These are phyloP conservation scores for Epichloe baconii DNA, from an alignment of 2,329 filamentous ascomycete genomes.

Conservation along the genomic window DNA sequence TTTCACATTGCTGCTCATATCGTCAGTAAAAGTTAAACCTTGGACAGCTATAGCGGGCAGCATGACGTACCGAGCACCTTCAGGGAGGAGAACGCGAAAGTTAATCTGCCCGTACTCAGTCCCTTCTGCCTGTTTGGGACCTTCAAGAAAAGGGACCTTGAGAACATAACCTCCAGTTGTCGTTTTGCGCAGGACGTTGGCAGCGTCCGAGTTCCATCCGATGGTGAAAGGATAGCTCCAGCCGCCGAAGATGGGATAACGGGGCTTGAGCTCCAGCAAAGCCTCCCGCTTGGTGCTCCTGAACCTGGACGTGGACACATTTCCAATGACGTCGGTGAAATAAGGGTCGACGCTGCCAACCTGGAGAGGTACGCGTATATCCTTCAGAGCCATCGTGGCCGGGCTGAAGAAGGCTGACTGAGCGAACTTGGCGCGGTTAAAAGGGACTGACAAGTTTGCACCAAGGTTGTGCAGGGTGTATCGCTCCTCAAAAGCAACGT, in stretches of 20 bases:
- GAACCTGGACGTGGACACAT: conserved; percentile 89
- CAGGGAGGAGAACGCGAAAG: conserved; percentile 74
- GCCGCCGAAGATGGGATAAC: conserved; percentile 91
- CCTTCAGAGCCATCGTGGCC: conserved; percentile 65
- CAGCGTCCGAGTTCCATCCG: conserved; percentile 84
- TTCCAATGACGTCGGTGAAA: conserved; percentile 92
- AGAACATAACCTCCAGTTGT: conserved; percentile 63
- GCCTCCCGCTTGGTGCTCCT: conserved; percentile 64
- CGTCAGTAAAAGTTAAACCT: conserved; percentile 13
- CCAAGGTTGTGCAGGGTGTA: conserved; percentile 82
- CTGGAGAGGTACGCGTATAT: conserved; percentile 66
- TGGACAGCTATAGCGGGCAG: neutral
- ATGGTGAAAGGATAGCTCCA: conserved; percentile 98
- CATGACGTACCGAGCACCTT: conserved; percentile 65
- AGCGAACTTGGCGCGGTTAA: conserved; percentile 67
- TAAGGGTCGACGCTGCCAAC: conserved; percentile 77
- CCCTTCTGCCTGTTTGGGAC: conserved; percentile 74
- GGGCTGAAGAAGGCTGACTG: conserved; percentile 63
- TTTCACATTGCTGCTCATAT: conserved; percentile 57
- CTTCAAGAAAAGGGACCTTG: conserved; percentile 86
- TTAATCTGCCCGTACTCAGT: conserved; percentile 73
- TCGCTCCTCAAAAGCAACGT: conserved; percentile 86
- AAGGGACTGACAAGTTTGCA: conserved; percentile 60
- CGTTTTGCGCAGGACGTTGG: conserved; percentile 58
- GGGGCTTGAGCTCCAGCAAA: conserved; percentile 79